These are phyloP conservation scores for Beauveria asiatica DNA, from an alignment of 2,329 filamentous ascomycete genomes.

Conservation along the genomic window DNA sequence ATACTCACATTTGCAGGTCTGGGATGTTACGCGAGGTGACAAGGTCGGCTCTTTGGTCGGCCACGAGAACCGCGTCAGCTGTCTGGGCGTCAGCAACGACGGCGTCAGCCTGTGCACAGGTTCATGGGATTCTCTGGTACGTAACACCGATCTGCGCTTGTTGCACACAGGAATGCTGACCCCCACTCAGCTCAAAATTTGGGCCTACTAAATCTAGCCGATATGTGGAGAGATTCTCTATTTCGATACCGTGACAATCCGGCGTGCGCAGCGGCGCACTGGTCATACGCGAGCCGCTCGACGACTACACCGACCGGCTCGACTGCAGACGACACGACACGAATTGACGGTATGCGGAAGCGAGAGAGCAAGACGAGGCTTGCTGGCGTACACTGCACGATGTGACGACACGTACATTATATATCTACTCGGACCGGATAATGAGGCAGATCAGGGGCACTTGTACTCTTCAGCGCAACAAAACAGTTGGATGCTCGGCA, in stretches of 20 bases:
- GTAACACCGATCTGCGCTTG: conserved; percentile 28
- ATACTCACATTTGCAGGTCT: conserved; percentile 56
- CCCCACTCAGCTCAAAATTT: conserved; percentile 65
- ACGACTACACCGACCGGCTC: neutral
- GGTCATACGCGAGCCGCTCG: neutral
- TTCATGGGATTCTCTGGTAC: conserved; percentile 97
- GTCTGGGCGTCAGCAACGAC: conserved; percentile 96
- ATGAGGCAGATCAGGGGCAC: conserved; percentile 1
- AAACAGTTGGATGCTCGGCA: conserved; percentile 2
- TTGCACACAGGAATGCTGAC: conserved; percentile 26
- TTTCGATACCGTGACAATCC: conserved; percentile 21
- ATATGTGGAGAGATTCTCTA: conserved; percentile 15
- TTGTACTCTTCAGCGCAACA: neutral
- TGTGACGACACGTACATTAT: conserved; percentile 26
- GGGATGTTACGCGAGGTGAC: conserved; percentile 94
- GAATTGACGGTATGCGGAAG: conserved; percentile 4
- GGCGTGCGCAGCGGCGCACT: conserved; percentile 1
- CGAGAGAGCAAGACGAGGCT: conserved; percentile 17
- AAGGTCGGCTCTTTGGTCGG: conserved; percentile 94
- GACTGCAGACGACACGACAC: conserved; percentile 1
- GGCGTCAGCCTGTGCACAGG: conserved; percentile 98
- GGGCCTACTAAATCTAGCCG: conserved; percentile 58
- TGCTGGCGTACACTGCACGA: conserved; percentile 31
- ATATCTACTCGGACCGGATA: conserved; percentile 20
- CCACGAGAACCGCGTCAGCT: conserved; percentile 98